These are phyloP conservation scores for Teratosphaeria epicoccoides DNA, from an alignment of 2,329 filamentous ascomycete species.

Conservation along the genomic window DNA sequence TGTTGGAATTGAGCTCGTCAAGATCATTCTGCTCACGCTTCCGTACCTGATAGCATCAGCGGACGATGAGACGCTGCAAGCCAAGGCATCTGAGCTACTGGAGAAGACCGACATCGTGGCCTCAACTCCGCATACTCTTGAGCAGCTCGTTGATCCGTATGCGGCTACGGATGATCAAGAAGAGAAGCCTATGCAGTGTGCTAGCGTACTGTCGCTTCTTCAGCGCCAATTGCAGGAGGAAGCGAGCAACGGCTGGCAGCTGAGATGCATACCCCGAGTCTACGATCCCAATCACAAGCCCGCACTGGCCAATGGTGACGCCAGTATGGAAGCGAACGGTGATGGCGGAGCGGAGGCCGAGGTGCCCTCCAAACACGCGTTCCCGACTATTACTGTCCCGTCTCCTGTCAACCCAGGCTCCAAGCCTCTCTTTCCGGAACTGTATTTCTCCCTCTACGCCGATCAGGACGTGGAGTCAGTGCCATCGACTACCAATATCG, in stretches of 20 bases:
- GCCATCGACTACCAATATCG: constrained; percentile 62
- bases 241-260: constrained; percentile 61
- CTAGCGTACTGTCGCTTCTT: constrained; percentile 68
- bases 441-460: constrained; percentile 86
- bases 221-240: constrained; percentile 79
- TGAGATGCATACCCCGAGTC: constrained; percentile 51
- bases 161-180: constrained; percentile 41
- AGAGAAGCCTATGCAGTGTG: constrained; percentile 50
- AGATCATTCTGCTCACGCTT: constrained; percentile 89
- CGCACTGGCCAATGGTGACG: constrained; percentile 15
- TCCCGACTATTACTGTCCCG: constrained; percentile 68
- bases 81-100: constrained; percentile 67
- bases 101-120: constrained; percentile 94
- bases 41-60: constrained; percentile 76
- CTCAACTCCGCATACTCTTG: constrained; percentile 73
- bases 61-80: constrained; percentile 52
- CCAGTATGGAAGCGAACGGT: constrained; percentile 46
- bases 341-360: constrained; percentile 46
- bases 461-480: constrained; percentile 78
- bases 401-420: constrained; percentile 63
- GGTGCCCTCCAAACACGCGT: constrained; percentile 51
- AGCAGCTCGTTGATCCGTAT: constrained; percentile 79
- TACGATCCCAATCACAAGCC: constrained; percentile 33
- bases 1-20: constrained; percentile 73
- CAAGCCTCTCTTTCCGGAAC: constrained; percentile 74